Evolutionary conservation across 2,329 filamentous ascomycete genomes (phyloP).

Genomic region (Xylariomycetidae sp.): DNA sequence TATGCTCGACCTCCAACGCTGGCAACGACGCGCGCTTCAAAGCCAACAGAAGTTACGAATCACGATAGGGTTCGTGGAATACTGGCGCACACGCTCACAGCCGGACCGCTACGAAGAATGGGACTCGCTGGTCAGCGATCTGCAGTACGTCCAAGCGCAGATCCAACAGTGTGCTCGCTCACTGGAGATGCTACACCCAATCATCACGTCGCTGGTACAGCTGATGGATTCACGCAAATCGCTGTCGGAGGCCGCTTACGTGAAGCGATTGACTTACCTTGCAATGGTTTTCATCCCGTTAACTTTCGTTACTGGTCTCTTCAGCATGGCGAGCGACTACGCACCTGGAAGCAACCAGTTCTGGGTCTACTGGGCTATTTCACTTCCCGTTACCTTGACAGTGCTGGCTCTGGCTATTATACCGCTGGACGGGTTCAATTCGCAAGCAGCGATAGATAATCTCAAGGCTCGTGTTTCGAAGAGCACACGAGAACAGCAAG

Average conservation of each 20-base stretch:
- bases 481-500: no score
- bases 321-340: neutral
- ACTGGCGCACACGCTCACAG: neutral
- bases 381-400: conserved; percentile 6
- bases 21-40: neutral
- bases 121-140: neutral
- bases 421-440: no score
- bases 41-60: neutral
- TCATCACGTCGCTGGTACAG: neutral
- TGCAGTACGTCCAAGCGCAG: neutral
- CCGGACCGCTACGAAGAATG: neutral
- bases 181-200: neutral
- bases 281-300: conserved; percentile 1
- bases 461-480: no score
- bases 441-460: no score
- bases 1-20: neutral
- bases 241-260: neutral
- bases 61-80: neutral
- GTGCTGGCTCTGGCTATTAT: no score
- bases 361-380: conserved; percentile 1
- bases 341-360: conserved; percentile 1
- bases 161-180: neutral
- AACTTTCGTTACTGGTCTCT: neutral
- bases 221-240: neutral
- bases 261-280: neutral